Evolutionary conservation across 1,139 yeast genomes (phyloP).

Genomic region (Taiozyma sp.): DNA sequence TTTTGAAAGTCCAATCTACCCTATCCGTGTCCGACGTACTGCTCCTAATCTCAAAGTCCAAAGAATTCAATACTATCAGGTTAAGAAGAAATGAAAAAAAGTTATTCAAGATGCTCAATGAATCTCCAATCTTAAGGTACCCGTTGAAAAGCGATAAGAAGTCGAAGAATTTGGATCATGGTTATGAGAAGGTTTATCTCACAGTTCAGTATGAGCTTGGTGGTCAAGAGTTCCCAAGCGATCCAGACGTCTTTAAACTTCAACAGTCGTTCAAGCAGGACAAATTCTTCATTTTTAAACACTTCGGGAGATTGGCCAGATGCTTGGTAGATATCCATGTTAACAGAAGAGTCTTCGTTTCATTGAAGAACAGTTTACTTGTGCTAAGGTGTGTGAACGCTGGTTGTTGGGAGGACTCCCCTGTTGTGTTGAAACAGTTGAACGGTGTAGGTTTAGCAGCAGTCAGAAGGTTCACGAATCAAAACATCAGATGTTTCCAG

Average conservation of each 20-base stretch:
- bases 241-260: constrained; percentile 33
- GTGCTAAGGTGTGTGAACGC: constrained; percentile 35
- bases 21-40: constrained; percentile 25
- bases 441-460: constrained; percentile 38
- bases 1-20: constrained; percentile 22
- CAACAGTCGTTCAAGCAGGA: constrained; percentile 38
- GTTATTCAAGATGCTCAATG: constrained; percentile 36
- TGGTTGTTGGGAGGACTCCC: constrained; percentile 43
- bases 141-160: constrained; percentile 18
- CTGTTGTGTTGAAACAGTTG: constrained; percentile 38
- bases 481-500: constrained; percentile 28
- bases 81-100: constrained; percentile 39
- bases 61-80: constrained; percentile 35
- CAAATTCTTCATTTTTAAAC: constrained; percentile 34
- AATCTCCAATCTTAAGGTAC: constrained; percentile 31
- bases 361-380: constrained; percentile 32
- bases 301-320: constrained; percentile 33
- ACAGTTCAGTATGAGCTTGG: constrained; percentile 43
- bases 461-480: constrained; percentile 32
- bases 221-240: constrained; percentile 38
- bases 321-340: constrained; percentile 40
- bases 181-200: constrained; percentile 31
- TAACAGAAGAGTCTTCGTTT: constrained; percentile 34
- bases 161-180: constrained; percentile 19
- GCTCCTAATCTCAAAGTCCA: constrained; percentile 27